These are phyloP conservation scores for Crithidia fasciculata DNA, from an alignment of 208 protist genomes.

Conservation along the genomic window DNA sequence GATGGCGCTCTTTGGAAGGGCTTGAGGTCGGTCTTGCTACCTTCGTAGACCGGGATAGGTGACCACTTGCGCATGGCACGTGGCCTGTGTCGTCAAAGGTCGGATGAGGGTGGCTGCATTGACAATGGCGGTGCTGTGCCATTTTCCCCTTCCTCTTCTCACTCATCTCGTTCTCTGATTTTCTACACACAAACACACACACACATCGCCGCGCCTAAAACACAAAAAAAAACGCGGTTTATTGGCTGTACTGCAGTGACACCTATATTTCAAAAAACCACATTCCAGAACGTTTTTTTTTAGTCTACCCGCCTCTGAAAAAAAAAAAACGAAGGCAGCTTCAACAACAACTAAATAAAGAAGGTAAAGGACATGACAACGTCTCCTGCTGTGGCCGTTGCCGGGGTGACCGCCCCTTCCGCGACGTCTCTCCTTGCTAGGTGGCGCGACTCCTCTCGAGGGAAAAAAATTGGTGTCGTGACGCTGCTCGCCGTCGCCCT, in stretches of 20 bases:
- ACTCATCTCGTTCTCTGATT: not conserved
- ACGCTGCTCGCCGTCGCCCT: constrained; percentile 27
- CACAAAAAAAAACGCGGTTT: too few species aligned
- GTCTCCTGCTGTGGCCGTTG: not conserved
- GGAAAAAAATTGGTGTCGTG: constrained; percentile 9
- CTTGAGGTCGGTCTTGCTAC: too few species aligned
- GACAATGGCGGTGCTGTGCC: not conserved
- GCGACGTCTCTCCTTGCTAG: not conserved
- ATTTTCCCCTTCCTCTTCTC: not conserved
- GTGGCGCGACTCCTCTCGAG: not conserved
- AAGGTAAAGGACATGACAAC: not conserved
- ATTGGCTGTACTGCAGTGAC: not conserved
- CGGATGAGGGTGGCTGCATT: too few species aligned
- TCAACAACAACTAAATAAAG: too few species aligned
- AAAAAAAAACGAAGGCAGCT: too few species aligned
- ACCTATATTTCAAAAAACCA: too few species aligned
- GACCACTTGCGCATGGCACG: too few species aligned
- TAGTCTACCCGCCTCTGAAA: not conserved
- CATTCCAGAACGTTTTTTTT: not conserved
- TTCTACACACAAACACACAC: not conserved
- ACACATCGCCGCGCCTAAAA: too few species aligned
- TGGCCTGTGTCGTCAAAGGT: too few species aligned
- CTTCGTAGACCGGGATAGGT: too few species aligned
- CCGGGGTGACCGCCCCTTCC: not conserved
- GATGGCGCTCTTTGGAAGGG: too few species aligned